These are phyloP conservation scores for Pseudozyma flocculosa DNA, from an alignment of 1,284 basidiomycete genomes.

Conservation along the genomic window DNA sequence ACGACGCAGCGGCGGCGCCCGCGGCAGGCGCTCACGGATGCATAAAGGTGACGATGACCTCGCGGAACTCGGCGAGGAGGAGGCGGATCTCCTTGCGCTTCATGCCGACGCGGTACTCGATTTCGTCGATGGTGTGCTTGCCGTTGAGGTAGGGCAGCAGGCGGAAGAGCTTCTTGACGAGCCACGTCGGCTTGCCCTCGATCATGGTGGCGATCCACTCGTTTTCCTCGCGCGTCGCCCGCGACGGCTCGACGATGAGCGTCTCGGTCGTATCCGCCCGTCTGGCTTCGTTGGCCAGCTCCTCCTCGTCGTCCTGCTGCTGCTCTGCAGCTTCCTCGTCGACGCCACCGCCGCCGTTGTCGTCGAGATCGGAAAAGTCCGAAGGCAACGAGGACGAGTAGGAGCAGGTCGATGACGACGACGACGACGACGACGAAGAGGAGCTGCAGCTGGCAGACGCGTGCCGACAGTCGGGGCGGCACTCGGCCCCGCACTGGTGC, in stretches of 20 bases:
- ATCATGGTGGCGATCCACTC: constrained; percentile 81
- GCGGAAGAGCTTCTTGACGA: constrained; percentile 32
- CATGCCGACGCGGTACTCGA: constrained; percentile 37
- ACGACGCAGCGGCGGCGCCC: too few relatives aligned
- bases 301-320: constrained; percentile 13
- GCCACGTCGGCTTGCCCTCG: constrained; percentile 67
- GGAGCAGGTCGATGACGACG: constrained; percentile 10
- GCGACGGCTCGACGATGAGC: constrained; percentile 77
- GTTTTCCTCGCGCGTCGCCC: constrained; percentile 73
- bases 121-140: constrained; percentile 55
- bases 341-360: too few relatives aligned
- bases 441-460: constrained; percentile 6
- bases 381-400: constrained; percentile 3
- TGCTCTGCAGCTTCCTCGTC: too few relatives aligned
- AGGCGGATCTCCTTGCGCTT: constrained; percentile 37
- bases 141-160: constrained; percentile 55
- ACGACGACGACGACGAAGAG: constrained; percentile 1
- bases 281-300: neutral
- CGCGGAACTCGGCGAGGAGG: constrained; percentile 35
- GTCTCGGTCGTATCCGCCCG: constrained; percentile 36
- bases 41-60: constrained; percentile 44
- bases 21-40: too few relatives aligned
- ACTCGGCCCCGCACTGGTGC: constrained; percentile 6
- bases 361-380: neutral
- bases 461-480: constrained; percentile 1